Percentiles rank a stretch among this genome's conserved stretches.
Conservation (phyloP, 495 filamentous ascomycete genomes). For the Talaromyces nanjingensis region DNA sequence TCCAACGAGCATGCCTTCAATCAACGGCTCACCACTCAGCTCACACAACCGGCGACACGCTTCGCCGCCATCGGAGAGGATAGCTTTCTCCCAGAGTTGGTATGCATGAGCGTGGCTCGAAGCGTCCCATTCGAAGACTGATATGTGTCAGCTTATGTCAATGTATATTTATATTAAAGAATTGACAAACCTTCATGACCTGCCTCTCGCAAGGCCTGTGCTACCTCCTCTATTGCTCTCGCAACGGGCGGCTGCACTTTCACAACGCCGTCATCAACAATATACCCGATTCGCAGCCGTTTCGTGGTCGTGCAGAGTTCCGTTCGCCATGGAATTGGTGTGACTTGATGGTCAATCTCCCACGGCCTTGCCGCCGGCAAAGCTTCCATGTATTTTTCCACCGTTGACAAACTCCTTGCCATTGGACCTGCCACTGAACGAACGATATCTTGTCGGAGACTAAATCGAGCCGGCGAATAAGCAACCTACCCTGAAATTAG, state of each 20-base stretch:
- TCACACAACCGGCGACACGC: constrained; percentile 42
- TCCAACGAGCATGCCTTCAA: constrained; percentile 42
- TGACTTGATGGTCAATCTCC: constrained; percentile 20
- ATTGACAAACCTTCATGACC: constrained; percentile 34
- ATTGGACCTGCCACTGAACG: constrained; percentile 27
- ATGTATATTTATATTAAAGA: constrained; percentile 22
- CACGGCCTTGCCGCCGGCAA: constrained; percentile 20
- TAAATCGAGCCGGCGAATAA: not conserved
- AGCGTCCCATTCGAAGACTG: constrained; percentile 40
- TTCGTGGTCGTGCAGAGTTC: constrained; percentile 20
- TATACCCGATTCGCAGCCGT: constrained; percentile 41
- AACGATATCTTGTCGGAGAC: constrained; percentile 25
- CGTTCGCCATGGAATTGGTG: constrained; percentile 38
- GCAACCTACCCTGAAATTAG: not conserved
- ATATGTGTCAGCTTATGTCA: constrained; percentile 13
- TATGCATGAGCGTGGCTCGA: constrained; percentile 25
- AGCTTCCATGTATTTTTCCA: constrained; percentile 27
- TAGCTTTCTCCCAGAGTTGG: constrained; percentile 42
- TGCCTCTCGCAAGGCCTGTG: constrained; percentile 32
- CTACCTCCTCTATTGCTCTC: constrained; percentile 34
- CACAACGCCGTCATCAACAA: constrained; percentile 49
- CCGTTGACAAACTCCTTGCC: constrained; percentile 17
- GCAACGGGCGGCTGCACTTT: constrained; percentile 49
- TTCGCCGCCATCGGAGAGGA: constrained; percentile 52
- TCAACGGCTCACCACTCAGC: constrained; percentile 49